Evolutionary conservation across 768 basidiomycete species (phyloP), one percentile per base, ranked within the genome.

Genomic region (Kwoniella mangroviensis): DNA sequence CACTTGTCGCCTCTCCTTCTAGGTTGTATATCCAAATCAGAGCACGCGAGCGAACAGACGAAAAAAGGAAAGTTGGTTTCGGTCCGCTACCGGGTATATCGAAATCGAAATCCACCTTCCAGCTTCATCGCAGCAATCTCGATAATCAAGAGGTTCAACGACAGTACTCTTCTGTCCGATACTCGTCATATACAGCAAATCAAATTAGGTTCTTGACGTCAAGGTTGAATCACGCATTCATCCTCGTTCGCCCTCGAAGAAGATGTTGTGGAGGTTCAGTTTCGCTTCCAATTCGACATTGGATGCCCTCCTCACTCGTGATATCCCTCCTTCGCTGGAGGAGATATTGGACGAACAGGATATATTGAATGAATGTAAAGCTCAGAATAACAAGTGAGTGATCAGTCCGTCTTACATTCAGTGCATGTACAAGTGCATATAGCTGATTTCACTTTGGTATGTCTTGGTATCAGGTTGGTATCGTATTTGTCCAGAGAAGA

Each of bases 321-420:
- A 94, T 75, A 91, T 90, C 59, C 88, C 81, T 9, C 82, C 82
- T 15, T 69, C 74, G 22, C 65, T 98, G 52, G 94, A 97, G 82
- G 90, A 92, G 52, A 90, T 98, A 69, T 87, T 98, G 65, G 93
- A 94, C 84, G 93, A 97, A 84, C 91, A 93, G 79, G 94, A 98
- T 82, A 86, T 98, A 55, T 85, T 98, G 65, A 92, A 92, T 83
- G 96, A 98, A 84, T 93, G 94, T 88, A 98, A 98, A 84, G 87
- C 91, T 0, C 92, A 96, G 84, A 98, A 98, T 80, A 91, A 91
- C 51, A 81, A 78, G 81, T 82, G 64, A 62, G 34, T 34, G 34
- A 34, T 34, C 6, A 0, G 79, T 75, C 42, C 11, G 28, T 19
- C 12, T 57, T 57, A 34, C 34, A 34, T 34, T 6, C 34, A 34